phyloP scores from a whole-genome alignment of 495 filamentous ascomycete genomes.

The Polyplosphaeria fusca region DNA sequence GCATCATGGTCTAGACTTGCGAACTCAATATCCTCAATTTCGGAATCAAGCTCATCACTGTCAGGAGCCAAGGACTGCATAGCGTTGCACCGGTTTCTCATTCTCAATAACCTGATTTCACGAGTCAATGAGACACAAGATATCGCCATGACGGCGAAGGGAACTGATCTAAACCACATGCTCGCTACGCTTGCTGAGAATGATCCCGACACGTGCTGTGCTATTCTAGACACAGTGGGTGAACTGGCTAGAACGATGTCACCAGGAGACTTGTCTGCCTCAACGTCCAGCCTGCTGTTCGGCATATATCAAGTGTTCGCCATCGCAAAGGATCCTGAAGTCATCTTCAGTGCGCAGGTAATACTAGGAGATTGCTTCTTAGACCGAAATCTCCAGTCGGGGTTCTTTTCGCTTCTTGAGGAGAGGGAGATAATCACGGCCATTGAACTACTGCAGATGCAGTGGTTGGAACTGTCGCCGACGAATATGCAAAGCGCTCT shows the following conservation, averaged over 20 bases:
- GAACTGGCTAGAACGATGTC: not conserved
- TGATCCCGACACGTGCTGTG: constrained; percentile 20
- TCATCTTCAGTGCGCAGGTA: constrained; percentile 6
- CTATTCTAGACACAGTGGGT: constrained; percentile 6
- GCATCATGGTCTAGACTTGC: constrained; percentile 7
- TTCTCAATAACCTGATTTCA: no score
- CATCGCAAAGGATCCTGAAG: not conserved
- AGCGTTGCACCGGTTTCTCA: no score
- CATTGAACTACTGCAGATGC: constrained; percentile 12
- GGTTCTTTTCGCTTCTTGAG: not conserved
- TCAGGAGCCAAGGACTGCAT: no score
- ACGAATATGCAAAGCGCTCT: constrained; percentile 21
- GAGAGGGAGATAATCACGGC: not conserved
- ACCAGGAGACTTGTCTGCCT: not conserved
- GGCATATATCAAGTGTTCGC: not conserved
- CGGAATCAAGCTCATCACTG: no score
- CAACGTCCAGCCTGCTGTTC: not conserved
- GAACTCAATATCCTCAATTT: not conserved
- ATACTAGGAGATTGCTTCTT: constrained; percentile 6
- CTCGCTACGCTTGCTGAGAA: not conserved
- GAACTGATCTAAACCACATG: not conserved
- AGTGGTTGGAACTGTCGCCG: constrained; percentile 18
- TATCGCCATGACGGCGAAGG: no score
- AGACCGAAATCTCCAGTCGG: not conserved
- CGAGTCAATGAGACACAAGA: no score